Evolutionary conservation across 352 stramenopile genomes (phyloP).

Genomic region (Nannochloropsis limnetica): DNA sequence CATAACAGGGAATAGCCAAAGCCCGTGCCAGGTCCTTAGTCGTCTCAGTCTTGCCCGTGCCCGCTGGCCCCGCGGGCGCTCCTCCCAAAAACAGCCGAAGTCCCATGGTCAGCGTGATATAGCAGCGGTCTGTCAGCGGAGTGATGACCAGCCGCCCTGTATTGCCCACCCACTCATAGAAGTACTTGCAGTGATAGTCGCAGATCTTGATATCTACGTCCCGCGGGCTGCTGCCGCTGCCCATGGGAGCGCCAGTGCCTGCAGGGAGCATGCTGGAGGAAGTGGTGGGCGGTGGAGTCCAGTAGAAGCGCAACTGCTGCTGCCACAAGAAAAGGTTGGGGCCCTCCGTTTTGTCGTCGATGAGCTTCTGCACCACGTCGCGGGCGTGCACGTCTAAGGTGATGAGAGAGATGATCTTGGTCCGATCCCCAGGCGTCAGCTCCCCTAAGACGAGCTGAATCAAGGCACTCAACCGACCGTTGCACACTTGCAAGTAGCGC

Average conservation of each 20-base stretch:
- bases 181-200: slow-evolving; percentile 86
- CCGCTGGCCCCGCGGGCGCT: slow-evolving; percentile 76
- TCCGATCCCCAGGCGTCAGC: slow-evolving; percentile 62
- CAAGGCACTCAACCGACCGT: slow-evolving; percentile 74
- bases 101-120: slow-evolving; percentile 91
- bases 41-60: slow-evolving; percentile 80
- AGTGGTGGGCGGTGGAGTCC: slow-evolving; percentile 62
- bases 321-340: slow-evolving; percentile 84
- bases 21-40: slow-evolving; percentile 77
- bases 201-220: slow-evolving; percentile 92
- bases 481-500: slow-evolving; percentile 74
- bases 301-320: slow-evolving; percentile 86
- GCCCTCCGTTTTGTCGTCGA: slow-evolving; percentile 77
- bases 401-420: slow-evolving; percentile 92
- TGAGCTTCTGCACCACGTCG: slow-evolving; percentile 82
- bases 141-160: slow-evolving; percentile 87
- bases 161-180: slow-evolving; percentile 92
- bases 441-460: slow-evolving; percentile 83
- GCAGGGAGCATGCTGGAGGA: background rate
- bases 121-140: slow-evolving; percentile 86
- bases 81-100: slow-evolving; percentile 88
- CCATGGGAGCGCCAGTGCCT: slow-evolving; percentile 43
- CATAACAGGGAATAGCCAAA: slow-evolving; percentile 74
- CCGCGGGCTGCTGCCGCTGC: slow-evolving; percentile 61
- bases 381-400: slow-evolving; percentile 89